phyloP scores from a whole-genome alignment of 257 asterid genomes.

The Nicotiana tomentosiformis region DNA sequence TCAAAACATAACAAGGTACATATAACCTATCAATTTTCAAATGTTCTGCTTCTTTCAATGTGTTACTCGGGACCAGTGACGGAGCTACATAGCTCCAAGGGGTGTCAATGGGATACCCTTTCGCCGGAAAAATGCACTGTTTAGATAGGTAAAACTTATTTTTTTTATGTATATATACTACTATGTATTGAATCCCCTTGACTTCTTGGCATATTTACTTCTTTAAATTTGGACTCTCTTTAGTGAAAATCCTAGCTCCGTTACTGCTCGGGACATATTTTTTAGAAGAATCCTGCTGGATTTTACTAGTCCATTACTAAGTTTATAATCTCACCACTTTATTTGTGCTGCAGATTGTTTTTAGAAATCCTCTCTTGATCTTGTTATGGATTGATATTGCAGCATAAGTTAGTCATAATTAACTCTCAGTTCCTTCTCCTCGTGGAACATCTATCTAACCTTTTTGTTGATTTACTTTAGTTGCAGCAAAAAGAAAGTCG shows the following conservation, averaged over 20 bases:
- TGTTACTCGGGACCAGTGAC: background rate
- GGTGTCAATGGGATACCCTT: too few relatives aligned
- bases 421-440: background rate
- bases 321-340: background rate
- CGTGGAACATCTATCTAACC: background rate
- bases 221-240: too few relatives aligned
- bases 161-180: too few relatives aligned
- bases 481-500: background rate
- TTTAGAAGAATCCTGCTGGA: constrained; percentile 6
- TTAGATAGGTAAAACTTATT: too few relatives aligned
- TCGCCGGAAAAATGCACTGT: too few relatives aligned
- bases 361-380: background rate
- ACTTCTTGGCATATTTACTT: too few relatives aligned
- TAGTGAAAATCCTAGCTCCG: too few relatives aligned
- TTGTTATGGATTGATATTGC: background rate
- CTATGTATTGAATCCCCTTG: too few relatives aligned
- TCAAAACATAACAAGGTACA: too few relatives aligned
- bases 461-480: background rate
- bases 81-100: too few relatives aligned
- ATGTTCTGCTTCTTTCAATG: background rate
- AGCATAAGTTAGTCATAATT: background rate
- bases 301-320: background rate
- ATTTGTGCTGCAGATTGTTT: background rate
- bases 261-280: background rate
- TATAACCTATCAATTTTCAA: background rate